A percentile compares a stretch with the other conserved stretches of the same genome.
phyloP scores from a whole-genome alignment of 1,284 basidiomycete genomes.

The Tranzscheliella williamsii region DNA sequence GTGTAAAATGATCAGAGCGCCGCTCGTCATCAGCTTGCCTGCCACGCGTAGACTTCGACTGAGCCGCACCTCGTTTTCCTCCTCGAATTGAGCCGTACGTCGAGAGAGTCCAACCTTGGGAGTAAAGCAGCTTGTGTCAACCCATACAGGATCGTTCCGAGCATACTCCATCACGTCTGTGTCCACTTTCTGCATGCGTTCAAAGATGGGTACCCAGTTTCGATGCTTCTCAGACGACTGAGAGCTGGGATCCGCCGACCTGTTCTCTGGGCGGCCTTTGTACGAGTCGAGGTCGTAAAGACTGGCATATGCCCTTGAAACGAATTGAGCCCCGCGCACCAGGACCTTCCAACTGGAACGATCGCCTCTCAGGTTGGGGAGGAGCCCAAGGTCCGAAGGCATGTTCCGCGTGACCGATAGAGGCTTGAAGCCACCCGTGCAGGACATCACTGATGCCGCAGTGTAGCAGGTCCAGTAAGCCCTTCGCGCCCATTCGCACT shows the following conservation, averaged over 20 bases:
- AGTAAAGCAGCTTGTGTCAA: conserved; percentile 33
- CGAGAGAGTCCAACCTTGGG: conserved; percentile 26
- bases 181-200: conserved; percentile 45
- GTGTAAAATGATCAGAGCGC: conserved; percentile 49
- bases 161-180: conserved; percentile 47
- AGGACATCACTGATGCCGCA: conserved; percentile 46
- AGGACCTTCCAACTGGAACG: conserved; percentile 46
- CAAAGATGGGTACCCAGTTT: conserved; percentile 42
- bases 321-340: conserved; percentile 48
- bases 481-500: conserved; percentile 50
- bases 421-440: conserved; percentile 49
- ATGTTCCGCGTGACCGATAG: conserved; percentile 31
- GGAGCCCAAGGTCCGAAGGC: conserved; percentile 40
- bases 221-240: conserved; percentile 23
- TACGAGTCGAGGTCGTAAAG: conserved; percentile 47
- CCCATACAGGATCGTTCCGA: conserved; percentile 41
- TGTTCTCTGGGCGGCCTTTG: conserved; percentile 30
- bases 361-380: conserved; percentile 36
- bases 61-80: conserved; percentile 38
- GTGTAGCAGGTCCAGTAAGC: conserved; percentile 47
- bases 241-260: conserved; percentile 9
- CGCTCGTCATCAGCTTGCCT: conserved; percentile 53
- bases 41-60: conserved; percentile 37
- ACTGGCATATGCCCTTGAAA: conserved; percentile 39
- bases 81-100: conserved; percentile 24